A percentile compares a stretch with the other conserved stretches of the same genome.
Evolutionary conservation across 2,329 filamentous ascomycete species (phyloP).

Genomic region (Botrytis hyacinthi): DNA sequence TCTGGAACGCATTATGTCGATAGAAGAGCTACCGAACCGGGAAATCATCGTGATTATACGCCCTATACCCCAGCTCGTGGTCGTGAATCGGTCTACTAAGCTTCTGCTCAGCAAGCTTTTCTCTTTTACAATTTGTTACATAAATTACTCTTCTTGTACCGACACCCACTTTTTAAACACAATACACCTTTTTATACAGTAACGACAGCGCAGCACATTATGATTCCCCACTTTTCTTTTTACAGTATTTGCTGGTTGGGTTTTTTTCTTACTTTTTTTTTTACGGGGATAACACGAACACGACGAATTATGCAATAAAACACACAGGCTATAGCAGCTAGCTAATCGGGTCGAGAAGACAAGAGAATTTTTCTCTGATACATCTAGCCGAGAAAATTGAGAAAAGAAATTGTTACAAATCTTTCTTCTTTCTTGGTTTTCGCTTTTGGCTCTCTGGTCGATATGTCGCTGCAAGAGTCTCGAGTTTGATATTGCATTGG

Average conservation of each 20-base stretch:
- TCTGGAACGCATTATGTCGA: neutral
- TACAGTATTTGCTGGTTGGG: neutral
- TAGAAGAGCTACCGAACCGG: conserved; percentile 15
- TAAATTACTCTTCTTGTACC: conserved; percentile 21
- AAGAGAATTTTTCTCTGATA: neutral
- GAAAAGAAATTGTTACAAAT: neutral
- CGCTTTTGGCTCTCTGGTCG: neutral
- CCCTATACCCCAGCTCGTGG: neutral
- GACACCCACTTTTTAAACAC: conserved; percentile 16
- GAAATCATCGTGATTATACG: conserved; percentile 15
- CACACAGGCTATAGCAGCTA: neutral
- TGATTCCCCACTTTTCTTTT: conserved; percentile 20
- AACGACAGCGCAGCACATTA: conserved; percentile 19
- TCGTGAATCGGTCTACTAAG: neutral
- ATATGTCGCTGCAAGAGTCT: neutral
- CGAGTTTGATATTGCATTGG: conserved; percentile 4
- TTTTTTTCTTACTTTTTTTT: conserved; percentile 4
- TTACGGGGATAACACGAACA: conserved; percentile 15
- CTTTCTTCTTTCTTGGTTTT: neutral
- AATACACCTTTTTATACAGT: conserved; percentile 18
- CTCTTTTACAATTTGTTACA: conserved; percentile 12
- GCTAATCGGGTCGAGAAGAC: neutral
- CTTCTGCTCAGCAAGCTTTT: neutral
- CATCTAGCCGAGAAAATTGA: neutral
- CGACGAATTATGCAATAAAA: conserved; percentile 5